Conservation (phyloP, 2,329 filamentous ascomycete species). For the Cadophora gregata region DNA sequence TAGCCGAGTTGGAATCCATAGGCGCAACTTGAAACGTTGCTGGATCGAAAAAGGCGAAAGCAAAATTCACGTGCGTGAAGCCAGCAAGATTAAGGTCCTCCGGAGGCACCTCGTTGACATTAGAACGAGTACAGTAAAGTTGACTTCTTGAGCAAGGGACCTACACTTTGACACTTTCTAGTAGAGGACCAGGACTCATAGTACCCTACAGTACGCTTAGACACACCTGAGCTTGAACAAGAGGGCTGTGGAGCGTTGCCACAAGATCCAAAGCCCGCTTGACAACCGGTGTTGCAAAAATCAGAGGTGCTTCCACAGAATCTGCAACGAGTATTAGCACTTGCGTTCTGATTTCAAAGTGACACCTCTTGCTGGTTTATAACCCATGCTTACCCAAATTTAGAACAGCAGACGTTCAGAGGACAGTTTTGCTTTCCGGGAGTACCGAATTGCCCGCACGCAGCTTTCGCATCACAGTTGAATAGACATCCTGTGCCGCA, state of each 20-base stretch:
- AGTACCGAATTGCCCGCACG: not conserved
- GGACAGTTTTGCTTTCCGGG: not conserved
- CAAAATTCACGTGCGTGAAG: not conserved
- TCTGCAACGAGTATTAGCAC: not conserved
- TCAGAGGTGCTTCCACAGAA: not conserved
- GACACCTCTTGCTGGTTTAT: not conserved
- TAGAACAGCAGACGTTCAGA: not conserved
- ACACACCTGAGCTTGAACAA: not conserved
- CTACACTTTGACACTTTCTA: not conserved
- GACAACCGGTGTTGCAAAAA: not conserved
- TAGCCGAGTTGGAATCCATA: not conserved
- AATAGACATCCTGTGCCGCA: not conserved
- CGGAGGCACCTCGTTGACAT: not conserved
- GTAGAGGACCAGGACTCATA: not conserved
- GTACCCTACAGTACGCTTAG: not conserved
- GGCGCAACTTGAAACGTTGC: not conserved
- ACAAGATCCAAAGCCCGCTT: not conserved
- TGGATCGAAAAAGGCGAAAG: not conserved
- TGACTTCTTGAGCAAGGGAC: too few species aligned
- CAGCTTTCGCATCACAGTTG: slow-evolving; percentile 6
- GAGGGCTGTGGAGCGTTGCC: not conserved
- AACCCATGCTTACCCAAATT: not conserved
- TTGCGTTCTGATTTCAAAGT: too few species aligned
- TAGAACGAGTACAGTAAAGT: too few species aligned
- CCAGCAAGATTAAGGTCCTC: not conserved